Conservation (phyloP, 257 asterid species). For the Verbena officinalis region DNA sequence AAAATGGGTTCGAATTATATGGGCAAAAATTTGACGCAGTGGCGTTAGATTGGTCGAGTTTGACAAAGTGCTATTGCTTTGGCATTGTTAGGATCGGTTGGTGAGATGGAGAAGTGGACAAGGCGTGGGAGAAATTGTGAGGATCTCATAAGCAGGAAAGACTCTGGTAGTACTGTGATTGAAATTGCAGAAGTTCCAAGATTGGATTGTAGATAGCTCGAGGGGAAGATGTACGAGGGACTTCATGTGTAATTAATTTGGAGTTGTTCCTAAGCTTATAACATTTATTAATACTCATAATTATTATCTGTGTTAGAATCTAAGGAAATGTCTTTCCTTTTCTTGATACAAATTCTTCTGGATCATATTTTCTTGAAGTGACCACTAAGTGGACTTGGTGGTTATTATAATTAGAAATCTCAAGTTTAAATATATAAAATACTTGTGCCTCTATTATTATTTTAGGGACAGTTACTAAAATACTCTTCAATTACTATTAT, state of each 20-base stretch:
- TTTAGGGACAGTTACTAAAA: too few relatives aligned
- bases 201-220: background rate
- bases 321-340: too few relatives aligned
- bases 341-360: too few relatives aligned
- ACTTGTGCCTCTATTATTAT: too few relatives aligned
- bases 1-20: slow-evolving; percentile 58
- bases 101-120: background rate
- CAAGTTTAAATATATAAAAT: too few relatives aligned
- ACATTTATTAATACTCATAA: too few relatives aligned
- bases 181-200: slow-evolving; percentile 25
- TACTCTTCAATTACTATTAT: too few relatives aligned
- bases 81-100: slow-evolving; percentile 25
- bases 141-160: slow-evolving; percentile 22
- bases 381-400: too few relatives aligned
- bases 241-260: slow-evolving; percentile 20
- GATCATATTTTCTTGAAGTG: too few relatives aligned
- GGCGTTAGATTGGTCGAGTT: slow-evolving; percentile 45
- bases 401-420: too few relatives aligned
- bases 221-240: background rate
- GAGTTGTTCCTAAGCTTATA: too few relatives aligned
- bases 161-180: slow-evolving; percentile 14
- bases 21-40: slow-evolving; percentile 59
- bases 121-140: background rate
- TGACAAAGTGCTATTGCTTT: slow-evolving; percentile 51
- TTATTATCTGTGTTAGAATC: too few relatives aligned